Evolutionary conservation across 495 filamentous ascomycete species (phyloP), one percentile per base, ranked within the genome.

Genomic region (Symbiotaphrina buchneri): DNA sequence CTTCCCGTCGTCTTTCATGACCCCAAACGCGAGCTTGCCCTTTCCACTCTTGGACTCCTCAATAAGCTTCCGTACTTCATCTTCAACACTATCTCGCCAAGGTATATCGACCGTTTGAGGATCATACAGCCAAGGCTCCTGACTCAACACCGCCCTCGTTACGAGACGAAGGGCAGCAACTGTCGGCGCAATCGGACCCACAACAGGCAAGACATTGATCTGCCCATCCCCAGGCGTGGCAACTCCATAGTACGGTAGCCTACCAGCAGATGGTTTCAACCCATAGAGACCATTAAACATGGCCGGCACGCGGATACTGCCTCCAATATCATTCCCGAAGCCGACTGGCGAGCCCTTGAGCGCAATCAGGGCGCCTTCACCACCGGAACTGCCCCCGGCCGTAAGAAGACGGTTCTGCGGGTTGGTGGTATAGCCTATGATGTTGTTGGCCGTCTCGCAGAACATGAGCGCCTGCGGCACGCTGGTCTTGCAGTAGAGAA

Each of bases 121-220:
- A 48, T 78, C 72, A 41, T 65, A 53, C 5, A 65, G 47, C 72
- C 72, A 78, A 7, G 72, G 72, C 34, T 67, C 34, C 31, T 59
- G 55, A n/a, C 39, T 47, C 13, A 78, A 43, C 4, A 76, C 39
- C 0, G 54, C 41, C 41, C 68, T 65, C 16, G 71, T 55, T 10
- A 71, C 35, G 5, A 74, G 42, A 20, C 48, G 51, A 30, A 76
- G 34, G 6, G 59, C 58, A n/a, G n/a, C n/a, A n/a, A n/a, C n/a
- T n/a, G n/a, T n/a, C n/a, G n/a, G n/a, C n/a, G n/a, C n/a, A n/a
- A n/a, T n/a, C n/a, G n/a, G n/a, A n/a, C n/a, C n/a, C n/a, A n/a
- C n/a, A n/a, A n/a, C n/a, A n/a, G n/a, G n/a, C n/a, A n/a, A n/a
- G n/a, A n/a, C n/a, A n/a, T n/a, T n/a, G n/a, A n/a, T n/a, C n/a